phyloP scores from a whole-genome alignment of 768 basidiomycete genomes.

The Boletellus ananiceps region DNA sequence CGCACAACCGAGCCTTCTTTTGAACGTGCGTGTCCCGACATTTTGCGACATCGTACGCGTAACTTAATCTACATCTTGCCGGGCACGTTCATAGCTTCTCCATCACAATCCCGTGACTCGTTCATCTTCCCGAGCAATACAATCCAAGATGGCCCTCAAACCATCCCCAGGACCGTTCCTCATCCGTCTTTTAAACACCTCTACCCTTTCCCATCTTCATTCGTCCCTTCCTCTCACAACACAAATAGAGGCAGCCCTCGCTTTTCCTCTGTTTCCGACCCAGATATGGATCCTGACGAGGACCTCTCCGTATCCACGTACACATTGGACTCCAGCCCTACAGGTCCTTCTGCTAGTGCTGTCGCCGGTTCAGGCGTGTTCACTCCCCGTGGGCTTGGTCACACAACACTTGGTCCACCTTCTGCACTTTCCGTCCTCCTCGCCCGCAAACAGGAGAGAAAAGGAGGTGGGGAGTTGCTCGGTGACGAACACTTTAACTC shows the following conservation, averaged over 20 bases:
- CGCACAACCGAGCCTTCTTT: conserved; percentile 16
- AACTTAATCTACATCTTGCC: conserved; percentile 5
- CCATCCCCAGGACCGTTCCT: conserved; percentile 13
- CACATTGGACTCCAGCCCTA: conserved; percentile 21
- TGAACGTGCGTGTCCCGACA: conserved; percentile 22
- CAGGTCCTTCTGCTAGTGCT: conserved; percentile 2
- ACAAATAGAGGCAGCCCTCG: conserved; percentile 22
- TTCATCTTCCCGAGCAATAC: conserved; percentile 37
- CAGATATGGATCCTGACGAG: conserved; percentile 21
- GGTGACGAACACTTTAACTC: background rate
- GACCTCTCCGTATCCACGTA: conserved; percentile 30
- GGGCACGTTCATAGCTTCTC: conserved; percentile 24
- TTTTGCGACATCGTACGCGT: conserved; percentile 6
- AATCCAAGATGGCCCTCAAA: conserved; percentile 24
- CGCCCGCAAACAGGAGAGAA: conserved; percentile 17
- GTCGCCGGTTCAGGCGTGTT: conserved; percentile 10
- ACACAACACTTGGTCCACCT: conserved; percentile 22
- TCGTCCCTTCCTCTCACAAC: conserved; percentile 19
- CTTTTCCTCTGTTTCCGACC: conserved; percentile 20
- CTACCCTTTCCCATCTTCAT: conserved; percentile 20
- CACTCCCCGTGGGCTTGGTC: conserved; percentile 21
- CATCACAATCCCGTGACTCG: conserved; percentile 29
- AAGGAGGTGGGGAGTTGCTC: background rate
- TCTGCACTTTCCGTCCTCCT: conserved; percentile 37
- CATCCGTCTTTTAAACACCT: conserved; percentile 16